Evolutionary conservation across 2,329 filamentous ascomycete genomes (phyloP).

Genomic region (Sordariomycetes sp.): DNA sequence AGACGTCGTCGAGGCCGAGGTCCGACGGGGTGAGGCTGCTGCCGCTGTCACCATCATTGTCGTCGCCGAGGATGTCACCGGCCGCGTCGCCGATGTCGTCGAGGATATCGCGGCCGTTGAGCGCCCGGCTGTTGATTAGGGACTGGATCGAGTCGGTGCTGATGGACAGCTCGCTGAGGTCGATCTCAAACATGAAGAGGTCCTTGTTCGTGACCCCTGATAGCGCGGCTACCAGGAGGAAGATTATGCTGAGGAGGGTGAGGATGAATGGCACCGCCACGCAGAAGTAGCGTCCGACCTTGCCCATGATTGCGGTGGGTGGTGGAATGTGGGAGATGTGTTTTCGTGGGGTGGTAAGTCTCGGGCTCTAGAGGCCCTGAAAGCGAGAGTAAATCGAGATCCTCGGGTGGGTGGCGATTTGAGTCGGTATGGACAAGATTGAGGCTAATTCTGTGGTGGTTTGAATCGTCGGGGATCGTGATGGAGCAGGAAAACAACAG

Average conservation of each 20-base stretch:
- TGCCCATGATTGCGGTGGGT: not conserved
- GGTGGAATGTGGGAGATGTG: not conserved
- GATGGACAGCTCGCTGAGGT: constrained; percentile 50
- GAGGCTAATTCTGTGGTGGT: not conserved
- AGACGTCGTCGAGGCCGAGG: constrained; percentile 61
- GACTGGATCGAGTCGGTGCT: constrained; percentile 6
- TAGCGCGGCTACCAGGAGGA: constrained; percentile 47
- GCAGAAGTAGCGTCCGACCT: constrained; percentile 68
- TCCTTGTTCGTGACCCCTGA: constrained; percentile 44
- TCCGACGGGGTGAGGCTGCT: constrained; percentile 38
- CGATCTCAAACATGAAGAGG: constrained; percentile 49
- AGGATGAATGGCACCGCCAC: constrained; percentile 80
- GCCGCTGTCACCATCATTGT: not conserved
- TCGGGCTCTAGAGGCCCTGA: not conserved
- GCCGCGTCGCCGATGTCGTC: constrained; percentile 7
- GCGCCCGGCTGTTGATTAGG: constrained; percentile 4
- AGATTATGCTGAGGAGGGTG: constrained; percentile 67
- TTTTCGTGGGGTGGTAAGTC: not conserved
- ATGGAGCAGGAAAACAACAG: not conserved
- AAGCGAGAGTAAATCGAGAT: not conserved
- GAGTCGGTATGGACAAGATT: not conserved
- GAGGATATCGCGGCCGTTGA: constrained; percentile 7
- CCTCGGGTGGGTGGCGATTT: not conserved
- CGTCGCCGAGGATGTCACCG: not conserved
- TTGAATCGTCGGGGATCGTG: not conserved